Conservation (phyloP, 768 basidiomycete species). For the Amanita molliuscula region DNA sequence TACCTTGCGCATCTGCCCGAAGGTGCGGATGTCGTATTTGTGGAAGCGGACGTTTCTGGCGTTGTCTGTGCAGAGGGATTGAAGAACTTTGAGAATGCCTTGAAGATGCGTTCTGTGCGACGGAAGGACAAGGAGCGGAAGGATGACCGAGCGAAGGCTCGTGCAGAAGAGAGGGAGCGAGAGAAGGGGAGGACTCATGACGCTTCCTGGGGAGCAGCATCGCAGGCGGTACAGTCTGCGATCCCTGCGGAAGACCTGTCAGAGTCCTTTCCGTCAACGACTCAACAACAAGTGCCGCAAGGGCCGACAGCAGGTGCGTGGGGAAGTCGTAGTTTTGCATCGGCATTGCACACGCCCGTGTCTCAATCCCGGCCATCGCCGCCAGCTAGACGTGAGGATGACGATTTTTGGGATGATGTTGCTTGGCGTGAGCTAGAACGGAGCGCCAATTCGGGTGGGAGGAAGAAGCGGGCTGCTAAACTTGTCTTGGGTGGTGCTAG, state of each 20-base stretch:
- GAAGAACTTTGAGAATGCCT: slow-evolving; percentile 73
- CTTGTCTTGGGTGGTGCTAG: slow-evolving; percentile 62
- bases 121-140: slow-evolving; percentile 76
- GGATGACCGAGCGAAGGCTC: slow-evolving; percentile 75
- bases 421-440: slow-evolving; percentile 79
- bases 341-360: slow-evolving; percentile 51
- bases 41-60: slow-evolving; percentile 74
- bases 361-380: slow-evolving; percentile 12
- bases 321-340: slow-evolving; percentile 77
- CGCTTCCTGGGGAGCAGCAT: not conserved
- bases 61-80: slow-evolving; percentile 73
- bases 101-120: slow-evolving; percentile 64
- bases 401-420: slow-evolving; percentile 71
- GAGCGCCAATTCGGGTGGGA: slow-evolving; percentile 31
- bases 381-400: slow-evolving; percentile 21
- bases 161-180: slow-evolving; percentile 68
- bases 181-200: slow-evolving; percentile 36
- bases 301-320: slow-evolving; percentile 42
- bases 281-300: not conserved
- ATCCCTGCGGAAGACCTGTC: not conserved
- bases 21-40: slow-evolving; percentile 86
- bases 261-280: not conserved
- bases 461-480: slow-evolving; percentile 52
- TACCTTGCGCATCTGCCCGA: slow-evolving; percentile 91
- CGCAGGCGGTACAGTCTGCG: not conserved